Conservation (phyloP, 495 filamentous ascomycete species). For the Penicillium arizonense region DNA sequence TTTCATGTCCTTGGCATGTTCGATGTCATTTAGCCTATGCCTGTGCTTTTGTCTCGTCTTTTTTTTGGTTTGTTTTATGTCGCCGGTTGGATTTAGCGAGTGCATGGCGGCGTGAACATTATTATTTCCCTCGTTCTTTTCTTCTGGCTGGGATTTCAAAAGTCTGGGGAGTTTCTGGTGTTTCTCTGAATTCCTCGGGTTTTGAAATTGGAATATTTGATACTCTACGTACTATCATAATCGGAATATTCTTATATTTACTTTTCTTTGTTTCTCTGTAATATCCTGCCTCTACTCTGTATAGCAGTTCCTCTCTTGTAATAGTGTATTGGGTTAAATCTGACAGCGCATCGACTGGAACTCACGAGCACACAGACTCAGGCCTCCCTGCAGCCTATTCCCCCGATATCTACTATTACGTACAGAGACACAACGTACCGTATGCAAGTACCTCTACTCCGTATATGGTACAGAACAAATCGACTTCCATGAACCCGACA, state of each 20-base stretch:
- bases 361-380: too few relatives aligned
- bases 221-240: background rate
- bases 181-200: background rate
- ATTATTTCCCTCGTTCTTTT: background rate
- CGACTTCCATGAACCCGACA: too few relatives aligned
- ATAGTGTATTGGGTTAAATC: too few relatives aligned
- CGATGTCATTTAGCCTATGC: conserved; percentile 1
- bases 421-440: too few relatives aligned
- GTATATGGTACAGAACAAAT: too few relatives aligned
- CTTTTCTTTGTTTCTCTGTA: background rate
- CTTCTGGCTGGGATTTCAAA: conserved; percentile 1
- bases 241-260: too few relatives aligned
- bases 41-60: background rate
- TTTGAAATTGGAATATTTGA: background rate
- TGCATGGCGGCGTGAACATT: conserved; percentile 10
- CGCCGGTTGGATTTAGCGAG: conserved; percentile 10
- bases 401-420: too few relatives aligned
- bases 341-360: too few relatives aligned
- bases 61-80: background rate
- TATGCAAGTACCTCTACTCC: too few relatives aligned
- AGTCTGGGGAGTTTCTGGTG: conserved; percentile 8
- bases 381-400: too few relatives aligned
- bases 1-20: background rate
- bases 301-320: too few relatives aligned
- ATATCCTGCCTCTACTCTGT: too few relatives aligned